Evolutionary conservation across 306 rosid species (phyloP), one percentile per base, ranked within the genome.

Genomic region (Purshia tridentata): DNA sequence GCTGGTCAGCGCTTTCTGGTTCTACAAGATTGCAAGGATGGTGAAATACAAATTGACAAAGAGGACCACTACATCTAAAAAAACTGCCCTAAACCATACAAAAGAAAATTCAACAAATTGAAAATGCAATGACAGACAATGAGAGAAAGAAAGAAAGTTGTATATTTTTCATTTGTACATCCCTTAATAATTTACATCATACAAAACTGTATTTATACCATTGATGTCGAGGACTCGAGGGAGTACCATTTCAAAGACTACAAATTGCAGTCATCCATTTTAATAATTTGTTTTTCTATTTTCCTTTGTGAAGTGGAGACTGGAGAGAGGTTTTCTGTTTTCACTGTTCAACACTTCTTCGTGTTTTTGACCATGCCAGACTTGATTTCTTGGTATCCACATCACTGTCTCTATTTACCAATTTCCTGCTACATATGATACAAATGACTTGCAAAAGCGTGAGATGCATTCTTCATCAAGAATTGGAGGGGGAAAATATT

Each of bases 1-100:
- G 88, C 92, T 94, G 15, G 91, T 94, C 13, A 94, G 97, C 65
- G 61, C 92, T 46, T 91, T 89, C 87, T 94, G 98, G 98, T 94
- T 94, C 86, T 88, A 78, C 88, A 94, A 94, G 86, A 88, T 94
- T 22, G 80, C 75, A 18, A 87, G 92, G 78, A 89, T 94, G 96
- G 44, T 94, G 35, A 86, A 74, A 46, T 85, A 78, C 79, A 94
- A 94, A 82, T 51, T 91, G 64, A 84, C 40, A 47, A 89, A 75
- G 80, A 80, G 76, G 75, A 53, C 81, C 7, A 15, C 65, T 19
- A 13, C 65, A 16, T n/a, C 79, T n/a, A 50, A 41, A 61, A 64
- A 79, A 18, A 80, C 23, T 37, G 71, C 59, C 42, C 44, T 19
- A 50, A 56, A 70, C 19, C 35, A 48, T 3, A 51, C 2, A 35